Percentiles rank a stretch among this genome's conserved stretches.
These are phyloP conservation scores for Ceratocystis cubensis DNA, from an alignment of 2,329 filamentous ascomycete genomes.

Conservation along the genomic window DNA sequence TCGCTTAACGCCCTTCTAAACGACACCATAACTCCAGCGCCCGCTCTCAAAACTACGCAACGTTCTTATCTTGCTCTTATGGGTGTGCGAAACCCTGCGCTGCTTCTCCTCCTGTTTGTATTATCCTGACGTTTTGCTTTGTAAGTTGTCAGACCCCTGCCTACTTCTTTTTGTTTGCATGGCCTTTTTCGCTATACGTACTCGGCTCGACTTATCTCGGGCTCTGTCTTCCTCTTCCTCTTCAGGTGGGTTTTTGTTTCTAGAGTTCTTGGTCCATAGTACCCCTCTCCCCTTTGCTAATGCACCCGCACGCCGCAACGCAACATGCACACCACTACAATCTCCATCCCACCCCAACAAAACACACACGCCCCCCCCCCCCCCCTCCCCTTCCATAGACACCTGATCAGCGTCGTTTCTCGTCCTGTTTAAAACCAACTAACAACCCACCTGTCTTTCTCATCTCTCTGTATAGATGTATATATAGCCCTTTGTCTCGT, in stretches of 20 bases:
- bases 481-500: not conserved
- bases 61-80: not conserved
- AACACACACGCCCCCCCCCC: not conserved
- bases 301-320: not conserved
- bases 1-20: conserved; percentile 5
- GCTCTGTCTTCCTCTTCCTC: not conserved
- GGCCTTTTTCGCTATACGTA: not conserved
- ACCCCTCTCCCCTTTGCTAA: not conserved
- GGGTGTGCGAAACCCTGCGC: not conserved
- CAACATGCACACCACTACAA: not conserved
- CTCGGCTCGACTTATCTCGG: conserved; percentile 7
- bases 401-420: conserved; percentile 8
- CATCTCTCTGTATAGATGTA: not conserved
- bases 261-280: not conserved
- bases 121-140: not conserved
- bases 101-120: not conserved
- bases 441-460: not conserved
- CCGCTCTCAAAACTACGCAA: not conserved
- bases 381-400: not conserved
- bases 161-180: not conserved
- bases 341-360: not conserved
- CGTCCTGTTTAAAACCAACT: conserved; percentile 3
- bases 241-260: not conserved
- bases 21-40: not conserved
- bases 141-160: not conserved